Conservation (phyloP, 208 protist genomes). For the Leishmania lainsoni region DNA sequence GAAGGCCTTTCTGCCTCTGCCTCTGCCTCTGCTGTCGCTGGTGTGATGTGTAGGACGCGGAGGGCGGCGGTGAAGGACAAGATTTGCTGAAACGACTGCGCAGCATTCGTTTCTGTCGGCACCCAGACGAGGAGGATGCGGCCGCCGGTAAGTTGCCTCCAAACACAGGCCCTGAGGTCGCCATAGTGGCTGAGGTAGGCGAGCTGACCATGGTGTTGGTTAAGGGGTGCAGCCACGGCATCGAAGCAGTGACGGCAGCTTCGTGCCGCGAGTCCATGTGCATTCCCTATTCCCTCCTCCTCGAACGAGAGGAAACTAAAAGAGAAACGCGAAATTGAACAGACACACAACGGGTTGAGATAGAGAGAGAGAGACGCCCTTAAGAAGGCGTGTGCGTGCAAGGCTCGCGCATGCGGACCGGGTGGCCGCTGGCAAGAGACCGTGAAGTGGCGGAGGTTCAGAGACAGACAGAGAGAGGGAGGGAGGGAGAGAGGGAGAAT, state of each 20-base stretch:
- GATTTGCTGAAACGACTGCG: neutral
- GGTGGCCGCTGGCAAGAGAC: neutral
- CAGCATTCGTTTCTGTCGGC: neutral
- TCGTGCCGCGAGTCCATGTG: neutral
- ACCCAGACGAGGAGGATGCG: neutral
- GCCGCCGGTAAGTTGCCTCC: neutral
- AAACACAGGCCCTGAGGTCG: neutral
- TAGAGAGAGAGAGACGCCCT: neutral
- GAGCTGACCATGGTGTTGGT: slow-evolving; percentile 15
- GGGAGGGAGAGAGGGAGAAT: neutral
- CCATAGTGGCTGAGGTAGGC: slow-evolving; percentile 5
- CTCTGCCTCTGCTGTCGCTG: neutral
- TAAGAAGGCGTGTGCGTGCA: neutral
- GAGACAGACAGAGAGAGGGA: neutral
- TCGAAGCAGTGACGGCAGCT: neutral
- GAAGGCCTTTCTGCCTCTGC: neutral
- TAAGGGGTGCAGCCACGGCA: slow-evolving; percentile 14
- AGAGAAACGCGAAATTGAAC: neutral
- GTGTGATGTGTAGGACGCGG: neutral
- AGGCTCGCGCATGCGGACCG: neutral
- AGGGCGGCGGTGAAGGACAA: neutral
- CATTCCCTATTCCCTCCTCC: neutral
- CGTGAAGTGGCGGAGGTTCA: neutral
- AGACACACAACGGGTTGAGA: neutral
- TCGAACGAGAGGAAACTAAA: neutral